These are phyloP conservation scores for Linaria vulgaris DNA, from an alignment of 257 asterid genomes.

Conservation along the genomic window DNA sequence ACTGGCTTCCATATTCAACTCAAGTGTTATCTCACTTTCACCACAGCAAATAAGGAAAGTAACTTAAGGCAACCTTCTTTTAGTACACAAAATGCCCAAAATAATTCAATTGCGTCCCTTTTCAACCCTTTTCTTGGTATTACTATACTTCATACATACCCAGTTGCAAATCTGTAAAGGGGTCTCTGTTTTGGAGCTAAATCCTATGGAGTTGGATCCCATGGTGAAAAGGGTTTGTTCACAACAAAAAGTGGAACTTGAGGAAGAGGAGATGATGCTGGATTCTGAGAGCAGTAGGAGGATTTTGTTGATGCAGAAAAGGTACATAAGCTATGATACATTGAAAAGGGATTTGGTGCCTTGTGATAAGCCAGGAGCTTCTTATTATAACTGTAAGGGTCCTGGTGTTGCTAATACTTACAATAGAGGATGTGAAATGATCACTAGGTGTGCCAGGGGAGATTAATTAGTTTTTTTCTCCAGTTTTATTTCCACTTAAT, in stretches of 20 bases:
- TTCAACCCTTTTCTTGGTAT: conserved; percentile 26
- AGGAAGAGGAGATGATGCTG: conserved; percentile 41
- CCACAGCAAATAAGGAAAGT: conserved; percentile 23
- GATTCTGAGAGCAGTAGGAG: conserved; percentile 63
- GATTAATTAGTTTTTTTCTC: conserved; percentile 11
- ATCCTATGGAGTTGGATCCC: conserved; percentile 36
- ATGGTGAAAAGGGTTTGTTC: conserved; percentile 44
- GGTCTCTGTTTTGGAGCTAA: conserved; percentile 40
- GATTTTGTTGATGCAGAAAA: conserved; percentile 50
- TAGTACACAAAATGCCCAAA: conserved; percentile 43
- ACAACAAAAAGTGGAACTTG: conserved; percentile 34
- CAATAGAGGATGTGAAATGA: conserved; percentile 75
- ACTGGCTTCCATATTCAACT: conserved; percentile 23
- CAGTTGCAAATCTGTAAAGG: conserved; percentile 33
- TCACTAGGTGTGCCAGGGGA: conserved; percentile 80
- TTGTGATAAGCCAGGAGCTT: conserved; percentile 77
- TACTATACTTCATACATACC: conserved; percentile 29
- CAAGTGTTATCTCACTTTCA: conserved; percentile 31
- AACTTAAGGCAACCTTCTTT: neutral
- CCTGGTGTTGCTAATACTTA: conserved; percentile 63
- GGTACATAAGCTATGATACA: conserved; percentile 70
- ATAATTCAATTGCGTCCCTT: too few relatives aligned
- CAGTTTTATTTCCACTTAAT: too few relatives aligned
- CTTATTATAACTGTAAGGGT: conserved; percentile 62
- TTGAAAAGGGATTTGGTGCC: conserved; percentile 77